Base-by-base conservation (phyloP, 768 basidiomycete genomes). In the Porpolomopsis calyptriformis region DNA sequence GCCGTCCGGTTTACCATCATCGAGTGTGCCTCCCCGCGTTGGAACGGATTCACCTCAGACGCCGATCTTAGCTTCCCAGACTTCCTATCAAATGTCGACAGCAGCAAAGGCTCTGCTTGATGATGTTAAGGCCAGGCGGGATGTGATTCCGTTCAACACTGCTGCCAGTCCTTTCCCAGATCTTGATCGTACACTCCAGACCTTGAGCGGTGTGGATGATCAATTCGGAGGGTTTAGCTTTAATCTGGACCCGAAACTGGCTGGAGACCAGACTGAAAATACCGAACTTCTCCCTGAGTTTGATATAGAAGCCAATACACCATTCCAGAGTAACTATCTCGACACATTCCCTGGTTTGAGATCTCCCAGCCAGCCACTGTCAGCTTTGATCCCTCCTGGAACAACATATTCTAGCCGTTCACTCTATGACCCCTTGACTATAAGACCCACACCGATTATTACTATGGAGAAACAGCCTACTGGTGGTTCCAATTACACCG, bases 51-150 rank as follows among this genome's bases (percentile, higher is more conserved):
- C 73, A 14, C 72, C 76, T 24, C 72, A 73, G 55, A 69, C 75
- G 26, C 65, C 76, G 53, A 40, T 74, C 47, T 56, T 73, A 51
- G 64, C 80, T 53, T 76, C 75, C 4, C 72, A 75, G 47, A 71
- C 77, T 10, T 74, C 78, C 4, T 93, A 92, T 60, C 88, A 91
- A 56, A 86, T 91, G 71, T 91, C 90, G 0, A 84, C 71, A 12
- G 84, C 88, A 31, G 88, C 86, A 2, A 82, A 82, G 51, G 86
- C 85, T 1, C 70, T 93, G 38, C 68, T 93, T 38, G 86, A 91
- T 47, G 90, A 92, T 53, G 76, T 93, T 31, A 82, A 78, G 57
- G 77, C 77, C 18, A 70, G 88, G 26, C 74, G 88, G 37, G 84
- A 88, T 53, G 70, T 75, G 6, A 65, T 67, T 2, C 59, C 70